phyloP scores from a whole-genome alignment of 2,329 filamentous ascomycete genomes.

The Verticillium isaacii region DNA sequence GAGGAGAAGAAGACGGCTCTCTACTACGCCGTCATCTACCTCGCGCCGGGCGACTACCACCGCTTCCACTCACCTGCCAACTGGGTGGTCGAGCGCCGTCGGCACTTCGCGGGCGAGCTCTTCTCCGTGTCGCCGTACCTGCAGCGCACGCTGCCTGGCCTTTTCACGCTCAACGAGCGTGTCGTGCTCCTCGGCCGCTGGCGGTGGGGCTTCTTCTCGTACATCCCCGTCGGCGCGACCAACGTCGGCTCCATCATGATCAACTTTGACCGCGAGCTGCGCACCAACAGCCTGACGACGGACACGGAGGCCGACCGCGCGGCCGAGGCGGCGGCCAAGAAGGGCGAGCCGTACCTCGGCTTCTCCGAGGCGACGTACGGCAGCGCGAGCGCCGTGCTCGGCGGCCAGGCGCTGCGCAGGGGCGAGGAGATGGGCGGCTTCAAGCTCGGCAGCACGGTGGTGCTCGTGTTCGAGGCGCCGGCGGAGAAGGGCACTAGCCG shows the following conservation, averaged over 20 bases:
- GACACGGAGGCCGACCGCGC: conserved; percentile 88
- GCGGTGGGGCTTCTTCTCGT: conserved; percentile 97
- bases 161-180: conserved; percentile 95
- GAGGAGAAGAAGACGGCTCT: conserved; percentile 63
- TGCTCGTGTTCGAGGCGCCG: conserved; percentile 94
- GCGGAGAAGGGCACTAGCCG: conserved; percentile 6
- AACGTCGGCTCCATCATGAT: conserved; percentile 96
- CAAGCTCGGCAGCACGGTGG: conserved; percentile 89
- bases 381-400: conserved; percentile 69
- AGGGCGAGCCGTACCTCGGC: conserved; percentile 81
- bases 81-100: conserved; percentile 90
- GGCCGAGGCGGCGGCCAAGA: conserved; percentile 69
- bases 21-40: conserved; percentile 93
- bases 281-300: conserved; percentile 86
- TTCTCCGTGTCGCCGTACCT: conserved; percentile 95
- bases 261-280: conserved; percentile 92
- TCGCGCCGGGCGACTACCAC: conserved; percentile 97
- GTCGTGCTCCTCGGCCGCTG: conserved; percentile 90
- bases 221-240: conserved; percentile 91
- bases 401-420: conserved; percentile 75
- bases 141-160: conserved; percentile 82
- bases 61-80: conserved; percentile 93
- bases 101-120: conserved; percentile 96
- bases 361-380: conserved; percentile 90
- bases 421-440: conserved; percentile 99